Evolutionary conservation across 257 asterid genomes (phyloP).

Genomic region (Salvia rosmarinus): DNA sequence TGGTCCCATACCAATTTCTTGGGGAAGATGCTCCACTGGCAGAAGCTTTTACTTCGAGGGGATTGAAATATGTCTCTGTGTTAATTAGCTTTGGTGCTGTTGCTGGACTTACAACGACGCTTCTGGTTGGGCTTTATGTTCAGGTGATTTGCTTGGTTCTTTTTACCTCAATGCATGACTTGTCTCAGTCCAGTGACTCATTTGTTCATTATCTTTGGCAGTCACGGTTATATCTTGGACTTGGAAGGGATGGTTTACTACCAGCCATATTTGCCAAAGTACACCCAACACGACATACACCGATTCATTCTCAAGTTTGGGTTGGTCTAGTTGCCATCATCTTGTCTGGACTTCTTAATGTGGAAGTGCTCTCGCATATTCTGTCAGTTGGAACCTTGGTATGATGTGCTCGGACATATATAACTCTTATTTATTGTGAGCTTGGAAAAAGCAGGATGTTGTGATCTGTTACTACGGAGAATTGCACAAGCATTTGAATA

Average conservation of each 20-base stretch:
- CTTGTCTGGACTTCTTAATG: constrained; percentile 79
- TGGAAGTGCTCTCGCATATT: constrained; percentile 80
- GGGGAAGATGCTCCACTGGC: constrained; percentile 93
- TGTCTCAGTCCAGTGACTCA: constrained; percentile 13
- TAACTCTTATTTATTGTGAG: constrained; percentile 3
- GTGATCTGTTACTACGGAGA: not conserved
- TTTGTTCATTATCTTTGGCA: constrained; percentile 40
- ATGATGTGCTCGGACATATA: constrained; percentile 33
- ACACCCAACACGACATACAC: constrained; percentile 76
- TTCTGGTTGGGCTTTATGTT: constrained; percentile 87
- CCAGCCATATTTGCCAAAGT: constrained; percentile 78
- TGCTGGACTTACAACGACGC: constrained; percentile 93
- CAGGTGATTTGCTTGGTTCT: constrained; percentile 55
- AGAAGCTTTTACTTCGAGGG: constrained; percentile 74
- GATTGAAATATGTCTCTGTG: constrained; percentile 69
- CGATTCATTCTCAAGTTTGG: constrained; percentile 84
- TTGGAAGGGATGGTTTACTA: constrained; percentile 90
- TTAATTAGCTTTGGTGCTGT: constrained; percentile 88
- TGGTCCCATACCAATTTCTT: constrained; percentile 80
- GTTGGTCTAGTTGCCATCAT: constrained; percentile 78
- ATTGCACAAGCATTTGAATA: not conserved
- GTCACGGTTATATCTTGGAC: constrained; percentile 93
- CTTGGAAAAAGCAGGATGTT: constrained; percentile 4
- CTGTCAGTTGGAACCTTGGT: constrained; percentile 92
- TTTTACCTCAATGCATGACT: constrained; percentile 13